These are phyloP conservation scores for Purshia tridentata DNA, from an alignment of 306 rosid genomes.

Conservation along the genomic window DNA sequence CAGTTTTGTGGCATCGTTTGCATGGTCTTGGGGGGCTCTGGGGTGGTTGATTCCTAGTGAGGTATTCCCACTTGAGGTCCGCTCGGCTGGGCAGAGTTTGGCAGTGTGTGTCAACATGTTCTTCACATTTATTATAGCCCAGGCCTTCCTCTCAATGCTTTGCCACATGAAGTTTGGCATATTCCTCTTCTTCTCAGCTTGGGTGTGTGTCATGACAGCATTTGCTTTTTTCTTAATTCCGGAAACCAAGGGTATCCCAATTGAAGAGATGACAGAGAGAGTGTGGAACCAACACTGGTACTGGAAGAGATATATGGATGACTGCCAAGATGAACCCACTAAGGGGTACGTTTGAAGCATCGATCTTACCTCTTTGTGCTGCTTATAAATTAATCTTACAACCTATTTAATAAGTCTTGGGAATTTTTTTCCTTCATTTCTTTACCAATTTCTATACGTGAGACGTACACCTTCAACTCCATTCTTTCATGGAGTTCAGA, in stretches of 20 bases:
- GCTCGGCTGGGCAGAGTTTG: constrained; percentile 64
- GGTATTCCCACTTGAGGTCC: constrained; percentile 54
- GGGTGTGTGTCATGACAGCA: constrained; percentile 42
- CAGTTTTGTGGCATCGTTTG: constrained; percentile 25
- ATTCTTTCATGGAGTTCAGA: too few species aligned
- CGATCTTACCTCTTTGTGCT: not conserved
- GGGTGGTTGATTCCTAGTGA: constrained; percentile 79
- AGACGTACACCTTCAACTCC: too few species aligned
- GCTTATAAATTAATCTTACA: too few species aligned
- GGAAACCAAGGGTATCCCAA: constrained; percentile 57
- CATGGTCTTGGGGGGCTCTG: constrained; percentile 79
- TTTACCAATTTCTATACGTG: too few species aligned
- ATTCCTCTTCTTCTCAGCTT: constrained; percentile 54
- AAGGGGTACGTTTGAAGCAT: constrained; percentile 1
- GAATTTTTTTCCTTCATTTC: too few species aligned
- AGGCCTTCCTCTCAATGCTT: constrained; percentile 57
- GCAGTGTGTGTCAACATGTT: constrained; percentile 58
- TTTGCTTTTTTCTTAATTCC: constrained; percentile 44
- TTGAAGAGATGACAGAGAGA: constrained; percentile 57
- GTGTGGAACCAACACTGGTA: constrained; percentile 60
- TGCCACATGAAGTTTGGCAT: constrained; percentile 52
- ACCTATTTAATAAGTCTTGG: not conserved
- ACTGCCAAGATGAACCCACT: constrained; percentile 6
- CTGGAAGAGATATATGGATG: constrained; percentile 52
- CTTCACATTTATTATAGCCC: constrained; percentile 62